Conservation (phyloP, 345 rosid genomes). For the Rhodamnia rubescens region DNA sequence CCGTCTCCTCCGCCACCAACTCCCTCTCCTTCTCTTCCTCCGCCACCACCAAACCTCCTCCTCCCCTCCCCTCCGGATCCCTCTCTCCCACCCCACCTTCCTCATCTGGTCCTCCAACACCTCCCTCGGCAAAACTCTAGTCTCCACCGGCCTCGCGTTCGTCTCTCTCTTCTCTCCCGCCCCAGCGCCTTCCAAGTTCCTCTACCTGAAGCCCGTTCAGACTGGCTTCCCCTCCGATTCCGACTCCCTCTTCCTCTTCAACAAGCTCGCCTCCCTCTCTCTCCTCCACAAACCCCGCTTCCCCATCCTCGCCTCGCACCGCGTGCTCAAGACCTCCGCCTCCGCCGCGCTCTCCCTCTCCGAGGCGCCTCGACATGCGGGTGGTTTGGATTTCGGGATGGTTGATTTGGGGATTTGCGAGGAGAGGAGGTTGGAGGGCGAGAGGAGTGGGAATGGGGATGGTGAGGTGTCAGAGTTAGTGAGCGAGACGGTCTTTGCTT, state of each 20-base stretch:
- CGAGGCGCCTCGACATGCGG: background rate
- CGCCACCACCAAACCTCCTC: conserved; percentile 7
- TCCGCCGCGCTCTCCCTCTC: background rate
- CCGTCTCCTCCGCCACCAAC: background rate
- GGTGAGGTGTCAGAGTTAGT: conserved; percentile 24
- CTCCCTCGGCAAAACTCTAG: conserved; percentile 86
- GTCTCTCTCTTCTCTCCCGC: conserved; percentile 52
- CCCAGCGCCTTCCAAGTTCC: conserved; percentile 20
- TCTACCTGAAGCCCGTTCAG: conserved; percentile 79
- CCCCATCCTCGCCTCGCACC: conserved; percentile 46
- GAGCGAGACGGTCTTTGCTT: conserved; percentile 66
- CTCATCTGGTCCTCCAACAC: conserved; percentile 83
- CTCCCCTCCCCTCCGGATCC: conserved; percentile 11
- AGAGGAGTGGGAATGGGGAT: conserved; percentile 4
- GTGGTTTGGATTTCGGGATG: conserved; percentile 14
- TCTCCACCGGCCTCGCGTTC: conserved; percentile 84
- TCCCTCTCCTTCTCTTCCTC: conserved; percentile 11
- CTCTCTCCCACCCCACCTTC: conserved; percentile 67
- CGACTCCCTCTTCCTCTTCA: conserved; percentile 69
- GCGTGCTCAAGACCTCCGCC: conserved; percentile 46
- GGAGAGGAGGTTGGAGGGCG: conserved; percentile 19
- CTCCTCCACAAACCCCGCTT: conserved; percentile 19
- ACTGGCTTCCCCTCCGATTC: conserved; percentile 93
- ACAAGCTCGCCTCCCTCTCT: conserved; percentile 57
- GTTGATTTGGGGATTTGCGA: conserved; percentile 33